Evolutionary conservation across 495 filamentous ascomycete species (phyloP), one percentile per base, ranked within the genome.

Genomic region (Trichodelitschia bisporula): DNA sequence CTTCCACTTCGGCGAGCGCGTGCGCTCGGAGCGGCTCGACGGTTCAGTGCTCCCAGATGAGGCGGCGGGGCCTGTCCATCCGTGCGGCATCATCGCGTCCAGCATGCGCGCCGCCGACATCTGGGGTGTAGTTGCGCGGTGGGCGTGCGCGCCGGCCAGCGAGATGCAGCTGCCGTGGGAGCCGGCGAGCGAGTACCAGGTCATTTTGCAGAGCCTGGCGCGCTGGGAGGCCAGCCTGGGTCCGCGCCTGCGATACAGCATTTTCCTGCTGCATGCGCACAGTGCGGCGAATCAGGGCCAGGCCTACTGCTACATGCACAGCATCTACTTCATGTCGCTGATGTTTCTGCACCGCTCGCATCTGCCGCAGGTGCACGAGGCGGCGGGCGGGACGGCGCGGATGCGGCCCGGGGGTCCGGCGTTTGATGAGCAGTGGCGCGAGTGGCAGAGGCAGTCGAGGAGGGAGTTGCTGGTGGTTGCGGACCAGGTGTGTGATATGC

Each of bases 321-420:
- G 30, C 15, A 46, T 46, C 19, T 36, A 43, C 25, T 43, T 43
- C 29, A 46, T 46, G 43, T 32, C 30, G 15, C 33, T 36, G 23
- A 43, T 46, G 40, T 46, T 46, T 24, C 37, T 46, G 4, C 40
- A 41, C n/a, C 43, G 43, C 15, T 35, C 40, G 9, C 43, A 43
- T 30, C 24, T 46, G 14, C 40, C 43, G 4, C 40, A 40, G 9
- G 35, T 46, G 5, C 20, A 24, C 8, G 21, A 24, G 21, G 8
- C 21, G 8, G 21, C 16, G 12, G n/a, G n/a, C n/a, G n/a, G n/a
- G n/a, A n/a, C n/a, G n/a, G n/a, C n/a, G n/a, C n/a, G n/a, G n/a
- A n/a, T n/a, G n/a, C n/a, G n/a, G n/a, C n/a, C n/a, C n/a, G n/a
- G n/a, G n/a, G n/a, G n/a, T n/a, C n/a, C n/a, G n/a, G 10, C 16